Evolutionary conservation across 164 flowering plant genomes (phyloP).

Genomic region (Vitis labrusca): DNA sequence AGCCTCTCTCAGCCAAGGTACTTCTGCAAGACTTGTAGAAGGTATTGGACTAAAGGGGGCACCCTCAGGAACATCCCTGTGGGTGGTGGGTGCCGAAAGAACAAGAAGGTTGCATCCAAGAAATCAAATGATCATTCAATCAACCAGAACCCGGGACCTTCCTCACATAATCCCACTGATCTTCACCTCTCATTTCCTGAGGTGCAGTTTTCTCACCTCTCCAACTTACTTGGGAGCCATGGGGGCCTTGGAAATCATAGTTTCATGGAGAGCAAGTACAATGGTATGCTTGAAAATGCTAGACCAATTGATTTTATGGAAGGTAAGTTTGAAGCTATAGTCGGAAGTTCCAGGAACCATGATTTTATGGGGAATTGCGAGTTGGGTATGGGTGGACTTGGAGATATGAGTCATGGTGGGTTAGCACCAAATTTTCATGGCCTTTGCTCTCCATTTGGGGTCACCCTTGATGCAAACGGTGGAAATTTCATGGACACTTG

Average conservation of each 20-base stretch:
- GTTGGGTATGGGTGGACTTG: slow-evolving; percentile 33
- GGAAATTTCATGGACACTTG: slow-evolving; percentile 24
- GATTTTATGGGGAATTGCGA: slow-evolving; percentile 43
- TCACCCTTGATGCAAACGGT: slow-evolving; percentile 14
- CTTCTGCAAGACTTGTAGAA: slow-evolving; percentile 80
- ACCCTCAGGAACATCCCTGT: slow-evolving; percentile 78
- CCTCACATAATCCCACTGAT: slow-evolving; percentile 27
- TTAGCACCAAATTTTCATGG: slow-evolving; percentile 28
- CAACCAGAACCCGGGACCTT: slow-evolving; percentile 9
- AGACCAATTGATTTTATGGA: slow-evolving; percentile 51
- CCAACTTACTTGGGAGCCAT: slow-evolving; percentile 18
- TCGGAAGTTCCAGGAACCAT: slow-evolving; percentile 35
- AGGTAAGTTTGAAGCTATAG: slow-evolving; percentile 31
- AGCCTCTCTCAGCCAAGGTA: slow-evolving; percentile 85
- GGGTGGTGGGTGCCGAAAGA: slow-evolving; percentile 80
- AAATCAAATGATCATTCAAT: slow-evolving; percentile 30
- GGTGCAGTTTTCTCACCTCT: slow-evolving; percentile 39
- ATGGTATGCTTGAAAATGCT: slow-evolving; percentile 29
- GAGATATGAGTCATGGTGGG: slow-evolving; percentile 28
- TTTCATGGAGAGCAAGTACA: slow-evolving; percentile 33
- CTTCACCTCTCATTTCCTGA: slow-evolving; percentile 60
- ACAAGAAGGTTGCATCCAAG: slow-evolving; percentile 45
- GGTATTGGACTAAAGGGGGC: slow-evolving; percentile 91
- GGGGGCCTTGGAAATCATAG: slow-evolving; percentile 13
- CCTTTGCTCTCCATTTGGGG: slow-evolving; percentile 36